phyloP scores from a whole-genome alignment of 1,284 basidiomycete genomes.

The Tausonia pullulans region DNA sequence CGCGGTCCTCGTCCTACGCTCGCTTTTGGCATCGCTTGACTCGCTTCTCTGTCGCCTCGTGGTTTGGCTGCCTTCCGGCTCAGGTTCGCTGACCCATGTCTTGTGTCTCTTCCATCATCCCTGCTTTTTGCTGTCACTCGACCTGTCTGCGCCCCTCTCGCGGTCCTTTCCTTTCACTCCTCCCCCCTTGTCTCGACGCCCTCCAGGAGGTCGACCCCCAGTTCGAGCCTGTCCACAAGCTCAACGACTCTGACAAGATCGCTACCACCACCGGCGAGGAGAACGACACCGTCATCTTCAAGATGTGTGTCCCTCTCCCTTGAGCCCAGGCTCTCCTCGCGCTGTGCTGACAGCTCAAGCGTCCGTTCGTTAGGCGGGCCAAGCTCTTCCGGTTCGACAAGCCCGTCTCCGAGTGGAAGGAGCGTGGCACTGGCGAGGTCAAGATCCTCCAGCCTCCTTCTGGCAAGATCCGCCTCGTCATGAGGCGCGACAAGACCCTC shows the following conservation, averaged over 20 bases:
- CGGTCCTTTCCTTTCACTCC: background rate
- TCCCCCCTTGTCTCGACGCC: background rate
- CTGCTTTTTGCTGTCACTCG: background rate
- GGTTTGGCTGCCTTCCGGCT: background rate
- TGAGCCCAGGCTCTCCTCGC: conserved; percentile 1
- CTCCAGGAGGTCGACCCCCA: conserved; percentile 74
- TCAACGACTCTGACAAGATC: conserved; percentile 73
- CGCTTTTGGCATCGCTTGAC: too few relatives aligned
- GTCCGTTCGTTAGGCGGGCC: conserved; percentile 58
- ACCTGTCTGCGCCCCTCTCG: background rate
- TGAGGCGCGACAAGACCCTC: conserved; percentile 99
- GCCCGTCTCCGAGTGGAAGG: conserved; percentile 84
- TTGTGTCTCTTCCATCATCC: too few relatives aligned
- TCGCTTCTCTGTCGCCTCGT: background rate
- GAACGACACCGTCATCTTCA: conserved; percentile 86
- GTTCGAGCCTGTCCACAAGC: conserved; percentile 93
- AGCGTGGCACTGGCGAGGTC: conserved; percentile 77
- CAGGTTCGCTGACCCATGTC: background rate
- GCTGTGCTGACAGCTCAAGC: conserved; percentile 14
- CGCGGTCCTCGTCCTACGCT: too few relatives aligned
- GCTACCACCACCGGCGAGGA: conserved; percentile 94
- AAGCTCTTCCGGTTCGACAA: conserved; percentile 96
- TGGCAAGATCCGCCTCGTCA: conserved; percentile 88
- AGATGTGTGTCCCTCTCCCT: conserved; percentile 60
- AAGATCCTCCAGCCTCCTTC: conserved; percentile 71